A percentile compares a stretch with the other conserved stretches of the same genome.
phyloP scores from a whole-genome alignment of 208 protist species.

The Acanthamoeba castellanii region DNA sequence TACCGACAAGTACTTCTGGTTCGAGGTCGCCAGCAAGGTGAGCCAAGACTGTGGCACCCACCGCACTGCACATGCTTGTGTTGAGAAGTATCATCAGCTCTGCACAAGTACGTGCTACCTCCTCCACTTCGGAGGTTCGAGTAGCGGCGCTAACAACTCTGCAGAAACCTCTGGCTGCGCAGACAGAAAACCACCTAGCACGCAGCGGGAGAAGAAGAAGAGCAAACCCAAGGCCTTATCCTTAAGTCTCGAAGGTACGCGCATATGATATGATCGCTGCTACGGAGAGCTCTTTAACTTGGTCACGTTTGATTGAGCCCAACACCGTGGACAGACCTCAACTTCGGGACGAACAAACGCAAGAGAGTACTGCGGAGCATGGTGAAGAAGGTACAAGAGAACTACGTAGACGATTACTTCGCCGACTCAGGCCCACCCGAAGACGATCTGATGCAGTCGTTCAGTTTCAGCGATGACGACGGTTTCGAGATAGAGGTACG shows the following conservation, averaged over 20 bases:
- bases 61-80: background rate
- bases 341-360: conserved; percentile 48
- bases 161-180: background rate
- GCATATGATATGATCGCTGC: background rate
- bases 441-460: background rate
- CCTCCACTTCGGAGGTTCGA: background rate
- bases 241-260: conserved; percentile 15
- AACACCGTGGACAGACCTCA: background rate
- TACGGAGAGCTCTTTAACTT: background rate
- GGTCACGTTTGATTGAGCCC: background rate
- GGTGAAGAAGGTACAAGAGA: conserved; percentile 53
- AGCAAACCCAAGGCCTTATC: background rate
- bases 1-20: conserved; percentile 37
- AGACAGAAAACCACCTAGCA: background rate
- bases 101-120: background rate
- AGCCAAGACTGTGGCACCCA: conserved; percentile 10
- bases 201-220: background rate
- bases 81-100: conserved; percentile 35
- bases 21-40: background rate
- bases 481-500: background rate
- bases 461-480: conserved; percentile 51
- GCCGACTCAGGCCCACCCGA: background rate
- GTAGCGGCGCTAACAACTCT: background rate
- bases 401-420: conserved; percentile 12
- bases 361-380: conserved; percentile 29